Base-by-base conservation (phyloP, 73 alveolate genomes). In the Stentor roeselii region DNA sequence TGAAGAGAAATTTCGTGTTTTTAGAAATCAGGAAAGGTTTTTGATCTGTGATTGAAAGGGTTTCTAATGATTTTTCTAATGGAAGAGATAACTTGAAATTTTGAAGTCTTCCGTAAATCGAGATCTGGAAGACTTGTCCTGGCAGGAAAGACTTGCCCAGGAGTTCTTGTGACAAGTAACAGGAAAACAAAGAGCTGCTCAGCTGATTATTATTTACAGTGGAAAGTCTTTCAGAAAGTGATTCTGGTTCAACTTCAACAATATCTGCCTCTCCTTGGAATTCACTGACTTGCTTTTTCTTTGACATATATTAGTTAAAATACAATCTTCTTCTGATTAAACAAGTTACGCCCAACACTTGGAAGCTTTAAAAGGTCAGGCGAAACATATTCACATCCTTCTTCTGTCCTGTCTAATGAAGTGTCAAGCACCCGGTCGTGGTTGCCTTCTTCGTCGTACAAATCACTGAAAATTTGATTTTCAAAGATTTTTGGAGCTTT, bases 1-100 rank as follows among this genome's bases (percentile, higher is more conserved):
- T 76, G 39, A 76, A 14, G 14, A 21, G 76, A 39, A 76, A 76
- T 76, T 76, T 32, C 39, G 84, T 76, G 75, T 21, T 40, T 76
- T 76, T 39, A 36, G 84, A 36, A 21, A 76, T 76, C 3, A 39
- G 74, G n/a, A 21, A 76, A 0, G 84, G 84, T 76, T 0, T 40
- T 34, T 41, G 60, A 36, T 76, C 84, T 15, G 32, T n/a, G 0
- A 76, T 15, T n/a, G n/a, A n/a, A 78, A 76, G 6, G 1, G 34
- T 14, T 21, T 76, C 80, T 21, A 67, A 27, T 40, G 11, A 21
- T 40, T 1, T 27, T 34, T 67, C 80, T 30, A 67, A n/a, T 27
- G 50, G 0, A 30, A 30, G n/a, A 1, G 80, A 27, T 21, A 67
- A 2, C 41, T 67, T 67, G 34, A 67, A 67, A 67, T 2, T 67